Evolutionary conservation across 2,329 filamentous ascomycete genomes (phyloP), one percentile per base, ranked within the genome.

Genomic region (Microdochium paspali): DNA sequence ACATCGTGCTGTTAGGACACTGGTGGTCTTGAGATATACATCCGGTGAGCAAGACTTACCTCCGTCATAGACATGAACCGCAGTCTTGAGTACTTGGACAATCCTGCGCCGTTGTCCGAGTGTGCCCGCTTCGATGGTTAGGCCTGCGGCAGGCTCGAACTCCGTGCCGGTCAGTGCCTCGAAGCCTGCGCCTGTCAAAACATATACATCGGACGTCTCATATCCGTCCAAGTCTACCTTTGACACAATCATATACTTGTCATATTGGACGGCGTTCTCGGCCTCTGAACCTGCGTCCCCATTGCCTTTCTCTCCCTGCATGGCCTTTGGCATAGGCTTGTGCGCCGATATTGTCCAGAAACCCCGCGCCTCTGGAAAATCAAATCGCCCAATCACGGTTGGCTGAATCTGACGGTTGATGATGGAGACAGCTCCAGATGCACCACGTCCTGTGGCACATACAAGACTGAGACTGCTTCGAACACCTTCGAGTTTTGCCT

Each of bases 51-150:
- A 47, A 44, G 42, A 73, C 83, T 75, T 66, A 91, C 88, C 84
- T 65, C 84, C 84, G 63, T 97, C 90, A 57, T 96, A 98, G 51
- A 85, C 91, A 50, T 91, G 79, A 23, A 97, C 81, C 59, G 97
- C 91, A 2, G 83, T 88, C 53, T 84, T 86, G 46, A 95, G 73
- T 2, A 95, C 84, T 60, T 97, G 93, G 15, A 97, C 84, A 28
- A 97, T 83, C 49, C 89, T 81, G 60, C 79, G 87, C 50, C 87
- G 82, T 46, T 80, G 79, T n/a, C 85, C 86, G 64, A 98, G 80
- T 0, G 85, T 86, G 15, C 87, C 88, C 18, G 93, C 85, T 55
- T 94, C 86, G 44, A 97, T 76, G 0, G 93, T 96, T 26, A 84
- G 80, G 24, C 90, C 93, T 52, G 90, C 88, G 43, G 88, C 87